Base-by-base conservation (phyloP, 176 grass and related monocot species). In the Zizania latifolia region DNA sequence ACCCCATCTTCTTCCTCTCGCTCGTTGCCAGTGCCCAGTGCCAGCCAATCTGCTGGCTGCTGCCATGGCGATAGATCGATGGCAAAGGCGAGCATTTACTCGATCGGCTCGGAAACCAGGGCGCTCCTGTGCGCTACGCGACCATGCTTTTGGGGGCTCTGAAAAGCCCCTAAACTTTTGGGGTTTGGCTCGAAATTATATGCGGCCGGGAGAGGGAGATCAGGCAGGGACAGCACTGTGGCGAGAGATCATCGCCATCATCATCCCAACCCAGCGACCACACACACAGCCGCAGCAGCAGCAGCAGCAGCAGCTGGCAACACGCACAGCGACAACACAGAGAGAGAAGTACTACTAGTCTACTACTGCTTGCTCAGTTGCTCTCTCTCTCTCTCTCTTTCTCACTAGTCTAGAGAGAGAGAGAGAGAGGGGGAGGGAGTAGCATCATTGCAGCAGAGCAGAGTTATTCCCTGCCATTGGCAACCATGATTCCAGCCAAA, bases 111-210 rank as follows among this genome's bases (percentile, higher is more conserved):
- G 48, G 48, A 53, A 53, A 53, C 8, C 48, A 53, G 19, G n/a
- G n/a, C 48, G 48, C 36, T 9, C 11, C 26, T 28, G 72, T 19
- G 37, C 37, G 37, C 16, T 15, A 28, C 56, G 16, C 51, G 37
- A 81, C 30, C 58, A 36, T 55, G 66, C 83, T 83, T 81, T 82
- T 65, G 58, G 74, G 58, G 74, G 29, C 39, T 48, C 82, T 87
- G 80, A 82, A 95, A 92, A 95, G 89, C 39, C 15, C 85, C 79
- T 59, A 65, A 84, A 84, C 89, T 92, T 95, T 95, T 71, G 56
- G 80, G 78, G 63, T 71, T 76, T 71, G 72, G 85, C 76, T 58
- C 76, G 62, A 86, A 91, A 88, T 88, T 71, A 72, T 68, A 88
- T 34, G 14, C 75, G 10, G 66, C 32, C 61, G 38, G 37, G n/a